Percentiles rank a stretch among this genome's conserved stretches.
These are phyloP conservation scores for Xylariaceae sp. DNA, from an alignment of 2,329 filamentous ascomycete genomes.

Conservation along the genomic window DNA sequence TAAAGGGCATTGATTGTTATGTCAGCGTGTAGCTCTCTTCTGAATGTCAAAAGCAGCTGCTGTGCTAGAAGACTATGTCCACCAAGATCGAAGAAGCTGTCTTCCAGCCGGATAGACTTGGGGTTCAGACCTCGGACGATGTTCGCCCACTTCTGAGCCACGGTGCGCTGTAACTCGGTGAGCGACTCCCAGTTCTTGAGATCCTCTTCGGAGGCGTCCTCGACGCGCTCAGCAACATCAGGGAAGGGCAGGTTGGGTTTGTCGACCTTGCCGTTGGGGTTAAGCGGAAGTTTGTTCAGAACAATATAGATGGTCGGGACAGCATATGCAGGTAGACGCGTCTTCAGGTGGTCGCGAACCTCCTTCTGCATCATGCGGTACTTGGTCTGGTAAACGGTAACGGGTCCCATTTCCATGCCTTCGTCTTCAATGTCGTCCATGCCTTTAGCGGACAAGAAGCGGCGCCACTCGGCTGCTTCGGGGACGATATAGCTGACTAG, in stretches of 20 bases:
- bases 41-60: slow-evolving; percentile 68
- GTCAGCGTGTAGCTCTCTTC: slow-evolving; percentile 39
- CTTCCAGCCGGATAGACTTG: slow-evolving; percentile 53
- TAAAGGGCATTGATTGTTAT: slow-evolving; percentile 68
- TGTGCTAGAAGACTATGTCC: slow-evolving; percentile 79
- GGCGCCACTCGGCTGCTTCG: slow-evolving; percentile 61
- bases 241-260: slow-evolving; percentile 75
- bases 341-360: slow-evolving; percentile 61
- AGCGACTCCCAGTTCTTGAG: slow-evolving; percentile 39
- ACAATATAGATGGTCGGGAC: slow-evolving; percentile 71
- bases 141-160: slow-evolving; percentile 71
- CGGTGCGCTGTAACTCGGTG: slow-evolving; percentile 54
- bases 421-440: slow-evolving; percentile 50
- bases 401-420: slow-evolving; percentile 42
- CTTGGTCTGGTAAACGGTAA: slow-evolving; percentile 40
- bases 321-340: slow-evolving; percentile 67
- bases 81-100: slow-evolving; percentile 72
- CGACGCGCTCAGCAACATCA: slow-evolving; percentile 61
- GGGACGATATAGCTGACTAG: slow-evolving; percentile 89
- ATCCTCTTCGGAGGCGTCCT: slow-evolving; percentile 40
- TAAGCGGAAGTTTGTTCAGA: slow-evolving; percentile 68
- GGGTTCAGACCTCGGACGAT: slow-evolving; percentile 62
- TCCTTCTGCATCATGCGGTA: slow-evolving; percentile 45
- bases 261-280: slow-evolving; percentile 82
- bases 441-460: slow-evolving; percentile 27